These are phyloP conservation scores for Viola odorata DNA, from an alignment of 345 rosid species.

Conservation along the genomic window DNA sequence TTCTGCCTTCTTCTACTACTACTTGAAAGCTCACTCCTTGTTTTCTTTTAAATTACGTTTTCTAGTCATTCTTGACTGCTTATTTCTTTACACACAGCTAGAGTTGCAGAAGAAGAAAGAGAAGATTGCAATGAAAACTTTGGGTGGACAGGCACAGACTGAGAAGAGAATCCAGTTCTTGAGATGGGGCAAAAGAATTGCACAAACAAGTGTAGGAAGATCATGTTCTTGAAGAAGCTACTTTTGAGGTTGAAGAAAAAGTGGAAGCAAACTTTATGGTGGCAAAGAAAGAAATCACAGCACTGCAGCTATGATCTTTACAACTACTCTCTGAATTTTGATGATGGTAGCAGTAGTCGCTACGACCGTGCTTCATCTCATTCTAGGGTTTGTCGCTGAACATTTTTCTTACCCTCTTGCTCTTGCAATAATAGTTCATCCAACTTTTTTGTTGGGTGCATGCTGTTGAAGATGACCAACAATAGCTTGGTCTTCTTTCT, in stretches of 20 bases:
- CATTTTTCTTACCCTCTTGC: background rate
- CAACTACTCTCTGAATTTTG: constrained; percentile 32
- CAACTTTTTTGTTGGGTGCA: no score
- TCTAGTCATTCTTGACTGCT: background rate
- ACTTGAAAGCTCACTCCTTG: constrained; percentile 9
- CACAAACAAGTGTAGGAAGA: constrained; percentile 9
- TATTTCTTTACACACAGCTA: background rate
- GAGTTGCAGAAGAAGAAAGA: background rate
- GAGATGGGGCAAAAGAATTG: constrained; percentile 20
- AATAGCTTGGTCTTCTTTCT: no score
- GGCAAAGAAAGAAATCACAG: constrained; percentile 13
- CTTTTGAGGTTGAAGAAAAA: constrained; percentile 21
- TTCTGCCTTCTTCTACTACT: background rate
- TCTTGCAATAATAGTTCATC: no score
- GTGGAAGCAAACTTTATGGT: constrained; percentile 21
- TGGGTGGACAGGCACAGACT: constrained; percentile 5
- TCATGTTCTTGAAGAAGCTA: constrained; percentile 15
- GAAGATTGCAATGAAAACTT: constrained; percentile 17
- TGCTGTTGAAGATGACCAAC: no score
- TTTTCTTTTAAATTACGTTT: background rate
- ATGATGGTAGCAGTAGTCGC: constrained; percentile 18
- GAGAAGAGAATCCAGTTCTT: constrained; percentile 21
- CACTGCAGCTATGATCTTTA: constrained; percentile 27
- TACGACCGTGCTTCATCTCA: background rate
- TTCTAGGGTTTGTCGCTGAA: background rate